phyloP scores from a whole-genome alignment of 2,329 filamentous ascomycete genomes.

The Berkeleyomyces rouxiae region DNA sequence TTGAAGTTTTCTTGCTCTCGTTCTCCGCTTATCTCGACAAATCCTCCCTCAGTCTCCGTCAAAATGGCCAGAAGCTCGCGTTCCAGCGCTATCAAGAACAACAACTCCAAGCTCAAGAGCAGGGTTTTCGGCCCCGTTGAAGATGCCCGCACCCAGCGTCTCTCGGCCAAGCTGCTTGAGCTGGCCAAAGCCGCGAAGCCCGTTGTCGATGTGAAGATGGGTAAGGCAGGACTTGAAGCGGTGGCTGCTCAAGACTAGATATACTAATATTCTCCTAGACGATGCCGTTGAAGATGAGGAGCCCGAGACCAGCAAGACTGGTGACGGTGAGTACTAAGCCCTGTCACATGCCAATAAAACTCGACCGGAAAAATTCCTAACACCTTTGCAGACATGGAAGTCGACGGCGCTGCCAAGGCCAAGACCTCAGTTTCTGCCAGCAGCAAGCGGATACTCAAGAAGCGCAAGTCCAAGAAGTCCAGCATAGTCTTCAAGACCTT shows the following conservation, averaged over 20 bases:
- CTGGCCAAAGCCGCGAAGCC: conserved; percentile 62
- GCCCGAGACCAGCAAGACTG: conserved; percentile 5
- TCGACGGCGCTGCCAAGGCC: conserved; percentile 27
- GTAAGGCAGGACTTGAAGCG: conserved; percentile 15
- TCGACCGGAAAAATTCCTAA: not conserved
- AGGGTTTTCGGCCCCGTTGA: conserved; percentile 75
- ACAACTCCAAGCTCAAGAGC: conserved; percentile 64
- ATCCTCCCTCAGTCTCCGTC: conserved; percentile 11
- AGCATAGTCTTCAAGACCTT: conserved; percentile 45
- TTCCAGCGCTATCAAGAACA: conserved; percentile 64
- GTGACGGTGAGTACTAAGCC: not conserved
- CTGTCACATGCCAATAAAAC: not conserved
- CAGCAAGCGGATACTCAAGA: conserved; percentile 38
- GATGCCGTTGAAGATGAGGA: conserved; percentile 5
- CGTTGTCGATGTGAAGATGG: conserved; percentile 33
- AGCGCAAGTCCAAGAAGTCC: conserved; percentile 37
- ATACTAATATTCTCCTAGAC: conserved; percentile 4
- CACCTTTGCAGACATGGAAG: conserved; percentile 33
- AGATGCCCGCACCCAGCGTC: conserved; percentile 59
- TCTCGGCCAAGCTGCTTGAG: conserved; percentile 74
- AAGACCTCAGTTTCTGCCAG: conserved; percentile 25
- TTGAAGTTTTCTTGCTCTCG: not conserved
- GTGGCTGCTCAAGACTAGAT: not conserved
- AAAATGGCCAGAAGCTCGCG: conserved; percentile 79
- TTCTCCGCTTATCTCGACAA: not conserved